Evolutionary conservation across 2,329 filamentous ascomycete genomes (phyloP).

Genomic region (Thelonectria rubi): DNA sequence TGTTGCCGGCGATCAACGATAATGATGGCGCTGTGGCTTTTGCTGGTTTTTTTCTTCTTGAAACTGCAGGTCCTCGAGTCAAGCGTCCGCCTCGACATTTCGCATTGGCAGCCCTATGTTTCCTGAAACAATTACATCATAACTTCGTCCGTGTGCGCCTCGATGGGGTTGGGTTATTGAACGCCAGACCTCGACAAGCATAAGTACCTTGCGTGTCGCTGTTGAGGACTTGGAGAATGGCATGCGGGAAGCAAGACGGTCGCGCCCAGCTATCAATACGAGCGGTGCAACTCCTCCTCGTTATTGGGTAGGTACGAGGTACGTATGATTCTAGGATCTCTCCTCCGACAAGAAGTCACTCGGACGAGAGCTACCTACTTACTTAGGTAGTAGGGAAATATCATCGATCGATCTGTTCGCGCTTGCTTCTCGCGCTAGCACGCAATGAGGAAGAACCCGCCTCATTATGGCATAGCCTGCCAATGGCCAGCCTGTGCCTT

Average conservation of each 20-base stretch:
- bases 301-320: too few species aligned
- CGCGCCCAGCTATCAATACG: too few species aligned
- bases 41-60: too few species aligned
- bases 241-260: too few species aligned
- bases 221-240: too few species aligned
- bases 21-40: background rate
- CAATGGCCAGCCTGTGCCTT: background rate
- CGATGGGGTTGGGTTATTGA: background rate
- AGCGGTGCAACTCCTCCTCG: too few species aligned
- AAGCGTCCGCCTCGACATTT: background rate
- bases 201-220: too few species aligned
- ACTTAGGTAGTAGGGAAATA: too few species aligned
- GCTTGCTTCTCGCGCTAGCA: background rate
- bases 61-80: conserved; percentile 7
- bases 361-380: background rate
- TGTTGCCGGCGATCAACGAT: conserved; percentile 12
- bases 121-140: background rate
- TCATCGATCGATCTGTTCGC: conserved; percentile 7
- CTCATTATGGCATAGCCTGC: background rate
- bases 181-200: too few species aligned
- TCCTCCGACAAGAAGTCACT: background rate
- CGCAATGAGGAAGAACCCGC: background rate
- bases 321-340: too few species aligned
- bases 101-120: background rate
- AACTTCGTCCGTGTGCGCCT: background rate